Conservation (phyloP, 176 grass and related monocot genomes). For the Zoysia pacifica region DNA sequence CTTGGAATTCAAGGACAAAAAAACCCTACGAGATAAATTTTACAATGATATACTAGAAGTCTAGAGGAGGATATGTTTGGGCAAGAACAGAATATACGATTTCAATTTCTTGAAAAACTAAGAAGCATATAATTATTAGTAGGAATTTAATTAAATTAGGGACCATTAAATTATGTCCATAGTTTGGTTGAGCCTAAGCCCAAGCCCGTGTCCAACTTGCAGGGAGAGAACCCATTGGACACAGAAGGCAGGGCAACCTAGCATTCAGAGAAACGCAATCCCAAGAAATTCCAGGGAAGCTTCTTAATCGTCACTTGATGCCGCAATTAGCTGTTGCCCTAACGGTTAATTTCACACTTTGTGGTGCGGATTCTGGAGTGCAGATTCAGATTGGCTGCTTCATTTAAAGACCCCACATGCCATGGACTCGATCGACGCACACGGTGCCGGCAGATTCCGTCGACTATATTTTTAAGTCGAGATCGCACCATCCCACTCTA, state of each 20-base stretch:
- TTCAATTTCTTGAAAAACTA: background rate
- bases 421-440: constrained; percentile 49
- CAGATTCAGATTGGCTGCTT: constrained; percentile 11
- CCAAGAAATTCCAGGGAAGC: constrained; percentile 45
- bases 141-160: background rate
- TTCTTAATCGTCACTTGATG: constrained; percentile 34
- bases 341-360: constrained; percentile 45
- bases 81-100: background rate
- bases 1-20: background rate
- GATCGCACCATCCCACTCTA: constrained; percentile 20
- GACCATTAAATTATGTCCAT: background rate
- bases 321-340: background rate
- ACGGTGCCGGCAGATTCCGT: constrained; percentile 31
- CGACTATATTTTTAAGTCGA: constrained; percentile 21
- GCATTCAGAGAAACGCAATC: constrained; percentile 18
- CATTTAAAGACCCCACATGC: constrained; percentile 57
- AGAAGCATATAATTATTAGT: background rate
- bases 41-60: background rate
- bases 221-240: background rate
- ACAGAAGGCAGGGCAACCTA: background rate
- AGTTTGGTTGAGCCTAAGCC: background rate
- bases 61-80: background rate
- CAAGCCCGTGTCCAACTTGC: background rate
- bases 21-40: background rate
- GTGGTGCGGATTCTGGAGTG: background rate